phyloP scores from a whole-genome alignment of 441 rosid genomes.

The Gossypium lobatum region DNA sequence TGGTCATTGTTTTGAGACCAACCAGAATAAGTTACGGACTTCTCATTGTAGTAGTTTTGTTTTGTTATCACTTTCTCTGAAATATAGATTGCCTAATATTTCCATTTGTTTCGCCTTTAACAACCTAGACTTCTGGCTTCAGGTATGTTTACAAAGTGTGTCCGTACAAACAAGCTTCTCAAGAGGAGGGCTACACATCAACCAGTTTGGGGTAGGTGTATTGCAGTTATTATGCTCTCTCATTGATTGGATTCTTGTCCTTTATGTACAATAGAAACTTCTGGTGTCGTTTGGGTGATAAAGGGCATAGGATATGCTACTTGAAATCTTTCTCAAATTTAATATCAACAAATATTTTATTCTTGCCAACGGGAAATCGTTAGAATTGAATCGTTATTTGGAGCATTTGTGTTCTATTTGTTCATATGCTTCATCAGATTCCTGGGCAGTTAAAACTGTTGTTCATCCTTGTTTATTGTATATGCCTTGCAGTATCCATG shows the following conservation, averaged over 20 bases:
- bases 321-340: neutral
- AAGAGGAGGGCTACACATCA: slow-evolving; percentile 64
- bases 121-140: slow-evolving; percentile 19
- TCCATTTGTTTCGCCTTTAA: slow-evolving; percentile 19
- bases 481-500: neutral
- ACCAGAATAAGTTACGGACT: slow-evolving; percentile 69
- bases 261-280: neutral
- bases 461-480: neutral
- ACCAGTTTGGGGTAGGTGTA: slow-evolving; percentile 73
- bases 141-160: slow-evolving; percentile 95
- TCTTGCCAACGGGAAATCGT: neutral
- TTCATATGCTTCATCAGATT: neutral
- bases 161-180: slow-evolving; percentile 79
- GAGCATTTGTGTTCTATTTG: neutral
- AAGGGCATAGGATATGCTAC: neutral
- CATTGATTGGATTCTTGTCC: neutral
- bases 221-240: neutral
- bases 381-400: neutral
- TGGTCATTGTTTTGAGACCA: slow-evolving; percentile 77
- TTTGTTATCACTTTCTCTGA: neutral
- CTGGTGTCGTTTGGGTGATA: neutral
- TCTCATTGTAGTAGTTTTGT: neutral
- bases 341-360: neutral
- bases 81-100: slow-evolving; percentile 8
- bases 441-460: neutral